Conservation (phyloP, 2,329 filamentous ascomycete genomes). For the Elsinoe australis region DNA sequence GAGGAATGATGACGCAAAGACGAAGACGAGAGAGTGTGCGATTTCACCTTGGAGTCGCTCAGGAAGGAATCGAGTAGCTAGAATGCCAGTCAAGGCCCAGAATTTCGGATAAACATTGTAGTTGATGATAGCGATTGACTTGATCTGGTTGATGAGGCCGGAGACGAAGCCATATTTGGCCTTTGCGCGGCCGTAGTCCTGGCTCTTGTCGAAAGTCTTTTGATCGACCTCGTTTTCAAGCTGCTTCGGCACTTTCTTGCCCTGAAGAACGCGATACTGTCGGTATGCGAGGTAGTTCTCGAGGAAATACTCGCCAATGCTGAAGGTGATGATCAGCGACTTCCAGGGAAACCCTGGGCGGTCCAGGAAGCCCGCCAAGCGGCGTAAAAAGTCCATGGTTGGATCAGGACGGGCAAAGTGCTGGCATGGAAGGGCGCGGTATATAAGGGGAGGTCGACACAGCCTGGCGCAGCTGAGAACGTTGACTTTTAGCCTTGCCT, state of each 20-base stretch:
- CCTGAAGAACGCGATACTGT: constrained; percentile 80
- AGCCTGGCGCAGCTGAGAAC: constrained; percentile 3
- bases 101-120: constrained; percentile 85
- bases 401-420: constrained; percentile 3
- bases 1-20: constrained; percentile 77
- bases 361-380: constrained; percentile 79
- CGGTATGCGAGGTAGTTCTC: constrained; percentile 83
- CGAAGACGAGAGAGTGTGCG: constrained; percentile 83
- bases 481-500: constrained; percentile 10
- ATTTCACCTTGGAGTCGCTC: constrained; percentile 82
- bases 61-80: constrained; percentile 68
- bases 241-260: constrained; percentile 73
- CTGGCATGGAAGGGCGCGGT: neutral
- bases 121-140: constrained; percentile 83
- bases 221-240: constrained; percentile 81
- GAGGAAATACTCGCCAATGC: constrained; percentile 79
- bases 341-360: constrained; percentile 95
- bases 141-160: constrained; percentile 75
- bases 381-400: constrained; percentile 39
- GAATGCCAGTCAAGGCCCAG: constrained; percentile 71
- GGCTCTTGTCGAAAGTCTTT: constrained; percentile 84
- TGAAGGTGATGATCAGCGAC: constrained; percentile 89
- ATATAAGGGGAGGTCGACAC: neutral
- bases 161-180: constrained; percentile 78
- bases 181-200: constrained; percentile 92